Evolutionary conservation across 2,329 filamentous ascomycete genomes (phyloP).

Genomic region (Aspergillus brasiliensis): DNA sequence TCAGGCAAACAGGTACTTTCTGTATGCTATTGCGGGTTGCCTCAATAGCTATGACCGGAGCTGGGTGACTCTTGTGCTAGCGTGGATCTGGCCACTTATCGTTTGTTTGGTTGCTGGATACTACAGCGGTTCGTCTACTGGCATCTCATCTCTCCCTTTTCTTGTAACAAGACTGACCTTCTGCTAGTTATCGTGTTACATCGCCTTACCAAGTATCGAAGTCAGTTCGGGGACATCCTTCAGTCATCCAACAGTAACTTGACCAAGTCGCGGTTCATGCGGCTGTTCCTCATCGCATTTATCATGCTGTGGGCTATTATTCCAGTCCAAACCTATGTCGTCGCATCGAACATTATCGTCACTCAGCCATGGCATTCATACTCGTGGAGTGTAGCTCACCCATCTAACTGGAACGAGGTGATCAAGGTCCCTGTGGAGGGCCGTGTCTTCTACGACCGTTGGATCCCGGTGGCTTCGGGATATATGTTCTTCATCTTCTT

Average conservation of each 20-base stretch:
- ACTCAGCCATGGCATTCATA: slow-evolving; percentile 46
- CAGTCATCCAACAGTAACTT: slow-evolving; percentile 53
- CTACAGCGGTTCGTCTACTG: slow-evolving; percentile 56
- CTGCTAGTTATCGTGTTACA: slow-evolving; percentile 58
- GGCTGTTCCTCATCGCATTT: slow-evolving; percentile 53
- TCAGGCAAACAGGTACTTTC: slow-evolving; percentile 60
- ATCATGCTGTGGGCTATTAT: slow-evolving; percentile 58
- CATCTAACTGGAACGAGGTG: slow-evolving; percentile 53
- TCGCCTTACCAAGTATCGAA: slow-evolving; percentile 63
- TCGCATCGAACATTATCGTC: slow-evolving; percentile 47
- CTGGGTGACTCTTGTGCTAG: slow-evolving; percentile 60
- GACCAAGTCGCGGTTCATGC: slow-evolving; percentile 62
- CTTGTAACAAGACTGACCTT: background rate
- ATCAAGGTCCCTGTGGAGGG: slow-evolving; percentile 50
- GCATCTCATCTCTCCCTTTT: background rate
- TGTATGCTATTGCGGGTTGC: slow-evolving; percentile 63
- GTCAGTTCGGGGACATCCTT: slow-evolving; percentile 60
- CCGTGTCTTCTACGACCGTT: slow-evolving; percentile 56
- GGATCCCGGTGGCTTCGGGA: slow-evolving; percentile 57
- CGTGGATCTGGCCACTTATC: slow-evolving; percentile 59
- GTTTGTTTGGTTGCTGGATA: slow-evolving; percentile 56
- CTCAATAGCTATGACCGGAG: slow-evolving; percentile 55
- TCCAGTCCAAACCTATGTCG: slow-evolving; percentile 55
- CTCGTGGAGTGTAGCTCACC: slow-evolving; percentile 58
- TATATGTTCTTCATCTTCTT: slow-evolving; percentile 65